Evolutionary conservation across 2,329 filamentous ascomycete species (phyloP).

Genomic region (Xylariaceae sp.): DNA sequence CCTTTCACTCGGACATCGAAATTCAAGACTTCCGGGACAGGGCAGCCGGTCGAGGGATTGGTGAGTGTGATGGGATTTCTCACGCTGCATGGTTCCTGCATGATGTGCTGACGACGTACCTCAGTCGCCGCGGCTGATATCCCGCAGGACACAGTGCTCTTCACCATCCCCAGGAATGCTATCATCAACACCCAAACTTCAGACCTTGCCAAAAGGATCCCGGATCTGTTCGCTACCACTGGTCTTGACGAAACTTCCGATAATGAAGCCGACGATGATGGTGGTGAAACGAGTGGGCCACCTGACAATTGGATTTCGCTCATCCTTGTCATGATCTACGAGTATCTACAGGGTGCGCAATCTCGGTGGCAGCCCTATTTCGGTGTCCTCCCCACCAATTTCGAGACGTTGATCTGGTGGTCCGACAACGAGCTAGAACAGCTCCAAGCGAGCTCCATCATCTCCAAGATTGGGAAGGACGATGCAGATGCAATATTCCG

Average conservation of each 20-base stretch:
- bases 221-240: conserved; percentile 45
- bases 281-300: conserved; percentile 28
- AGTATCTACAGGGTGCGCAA: conserved; percentile 53
- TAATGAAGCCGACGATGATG: conserved; percentile 37
- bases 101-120: conserved; percentile 17
- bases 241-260: conserved; percentile 33
- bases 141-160: conserved; percentile 69
- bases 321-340: conserved; percentile 79
- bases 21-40: conserved; percentile 49
- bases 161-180: conserved; percentile 68
- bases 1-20: conserved; percentile 49
- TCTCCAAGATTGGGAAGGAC: conserved; percentile 70
- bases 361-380: conserved; percentile 80
- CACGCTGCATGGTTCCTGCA: no score
- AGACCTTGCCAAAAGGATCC: conserved; percentile 55
- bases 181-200: conserved; percentile 75
- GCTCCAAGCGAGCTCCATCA: conserved; percentile 74
- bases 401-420: conserved; percentile 94
- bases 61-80: conserved; percentile 32
- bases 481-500: conserved; percentile 68
- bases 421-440: conserved; percentile 61
- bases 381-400: conserved; percentile 64
- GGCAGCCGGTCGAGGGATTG: conserved; percentile 52
- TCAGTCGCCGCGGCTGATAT: conserved; percentile 70
- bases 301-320: conserved; percentile 54